Evolutionary conservation across 306 rosid species (phyloP).

Genomic region (Fagus crenata): DNA sequence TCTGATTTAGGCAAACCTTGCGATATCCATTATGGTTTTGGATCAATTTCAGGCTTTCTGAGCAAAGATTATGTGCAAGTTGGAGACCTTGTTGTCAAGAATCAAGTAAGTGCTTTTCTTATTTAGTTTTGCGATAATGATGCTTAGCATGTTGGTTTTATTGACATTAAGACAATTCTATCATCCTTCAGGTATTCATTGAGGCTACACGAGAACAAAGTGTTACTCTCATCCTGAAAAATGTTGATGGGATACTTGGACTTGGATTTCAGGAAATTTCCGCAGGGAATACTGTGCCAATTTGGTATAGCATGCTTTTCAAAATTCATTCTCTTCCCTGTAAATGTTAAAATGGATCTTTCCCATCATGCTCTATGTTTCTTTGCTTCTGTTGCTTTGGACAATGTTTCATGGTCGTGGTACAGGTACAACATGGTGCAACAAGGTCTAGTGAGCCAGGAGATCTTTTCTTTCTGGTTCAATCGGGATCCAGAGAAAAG

Average conservation of each 20-base stretch:
- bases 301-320: conserved; percentile 12
- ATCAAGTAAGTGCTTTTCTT: conserved; percentile 11
- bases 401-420: background rate
- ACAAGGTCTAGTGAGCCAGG: conserved; percentile 8
- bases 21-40: conserved; percentile 5
- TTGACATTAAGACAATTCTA: background rate
- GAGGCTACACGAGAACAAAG: background rate
- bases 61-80: conserved; percentile 23
- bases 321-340: background rate
- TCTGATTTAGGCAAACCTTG: background rate
- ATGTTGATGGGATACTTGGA: conserved; percentile 24
- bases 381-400: background rate
- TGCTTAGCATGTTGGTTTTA: background rate
- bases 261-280: conserved; percentile 14
- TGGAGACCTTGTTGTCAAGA: conserved; percentile 12
- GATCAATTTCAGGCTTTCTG: conserved; percentile 7
- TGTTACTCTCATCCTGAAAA: background rate
- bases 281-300: background rate
- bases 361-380: background rate
- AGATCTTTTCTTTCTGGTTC: conserved; percentile 23
- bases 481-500: conserved; percentile 3
- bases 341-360: background rate
- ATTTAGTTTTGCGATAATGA: background rate
- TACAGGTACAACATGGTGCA: conserved; percentile 16
- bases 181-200: conserved; percentile 9